Base-by-base conservation (phyloP, 2,329 filamentous ascomycete genomes). In the Juglanconis sp. region DNA sequence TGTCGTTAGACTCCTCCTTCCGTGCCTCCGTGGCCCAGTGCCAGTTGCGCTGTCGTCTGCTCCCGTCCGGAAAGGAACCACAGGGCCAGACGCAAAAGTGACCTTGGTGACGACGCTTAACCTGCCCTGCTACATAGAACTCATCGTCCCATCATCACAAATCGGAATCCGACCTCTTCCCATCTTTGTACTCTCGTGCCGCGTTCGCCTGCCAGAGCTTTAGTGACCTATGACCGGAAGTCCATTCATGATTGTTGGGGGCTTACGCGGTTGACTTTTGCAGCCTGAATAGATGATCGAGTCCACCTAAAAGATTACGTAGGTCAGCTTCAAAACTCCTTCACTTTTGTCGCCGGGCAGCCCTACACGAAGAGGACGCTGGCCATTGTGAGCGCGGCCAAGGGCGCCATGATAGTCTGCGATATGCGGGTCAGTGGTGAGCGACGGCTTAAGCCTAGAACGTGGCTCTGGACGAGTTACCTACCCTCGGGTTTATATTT, bases 341-440 rank as follows among this genome's bases (percentile, higher is more conserved):
- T 32, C 17, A 36, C 3, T 4, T 5, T 48, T 5, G 32, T 15
- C n/a, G 24, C 15, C 34, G 10, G 11, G 30, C 11, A 4, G 48
- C 32, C 59, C 34, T 57, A 61, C 59, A 53, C 55, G 17, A 63
- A 63, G 8, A 63, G 59, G 5, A 63, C 42, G 5, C 51, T 53
- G 11, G 62, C 62, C 62, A 63, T 63, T 1, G 62, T 63, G 24
- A 63, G 62, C 1, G 62, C 62, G 1, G 62, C 62, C 42, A 63
- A n/a, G 0, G 62, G 62, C 6, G 62, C 62, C 62, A 62, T 62
- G 13, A 63, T 46, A 52, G 48, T 59, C 62, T 63, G 58, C 11
- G 24, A 30, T 17, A 38, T 3, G 5, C 11, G 3, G 30, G 51
- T 51, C 46, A 53, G 53, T 24, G 31, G 7, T 24, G 11, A 5